phyloP scores from a whole-genome alignment of 768 basidiomycete species.

The Crepidotus variabilis region DNA sequence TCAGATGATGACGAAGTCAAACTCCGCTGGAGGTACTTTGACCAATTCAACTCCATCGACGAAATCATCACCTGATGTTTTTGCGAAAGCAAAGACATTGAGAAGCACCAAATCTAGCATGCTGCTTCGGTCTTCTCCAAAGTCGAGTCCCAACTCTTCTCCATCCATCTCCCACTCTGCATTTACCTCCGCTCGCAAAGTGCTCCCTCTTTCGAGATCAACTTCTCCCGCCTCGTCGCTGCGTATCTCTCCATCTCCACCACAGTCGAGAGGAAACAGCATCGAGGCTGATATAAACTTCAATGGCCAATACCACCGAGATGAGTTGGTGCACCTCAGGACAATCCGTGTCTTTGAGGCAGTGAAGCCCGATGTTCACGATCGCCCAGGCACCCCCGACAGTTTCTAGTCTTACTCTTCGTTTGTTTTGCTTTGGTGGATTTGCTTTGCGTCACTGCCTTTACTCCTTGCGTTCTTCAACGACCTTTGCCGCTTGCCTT shows the following conservation, averaged over 20 bases:
- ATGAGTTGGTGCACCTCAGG: constrained; percentile 9
- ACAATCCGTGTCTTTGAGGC: constrained; percentile 16
- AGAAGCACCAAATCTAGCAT: neutral
- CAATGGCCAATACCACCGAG: constrained; percentile 16
- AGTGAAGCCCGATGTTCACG: constrained; percentile 5
- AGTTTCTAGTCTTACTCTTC: neutral
- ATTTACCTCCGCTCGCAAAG: neutral
- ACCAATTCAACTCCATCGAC: neutral
- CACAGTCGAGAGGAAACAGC: neutral
- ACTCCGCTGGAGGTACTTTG: neutral
- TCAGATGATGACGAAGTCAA: neutral
- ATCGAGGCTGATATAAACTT: constrained; percentile 1
- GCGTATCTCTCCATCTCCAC: neutral
- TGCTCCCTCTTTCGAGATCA: neutral
- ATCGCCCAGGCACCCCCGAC: neutral
- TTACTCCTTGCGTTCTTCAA: neutral
- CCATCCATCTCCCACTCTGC: neutral
- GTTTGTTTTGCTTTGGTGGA: neutral
- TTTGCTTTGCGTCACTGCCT: neutral
- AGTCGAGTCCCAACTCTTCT: neutral
- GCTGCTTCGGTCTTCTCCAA: neutral
- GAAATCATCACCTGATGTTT: neutral
- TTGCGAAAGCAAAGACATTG: neutral
- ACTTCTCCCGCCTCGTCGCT: neutral
- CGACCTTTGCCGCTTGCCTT: neutral